Conservation (phyloP, 2,329 filamentous ascomycete genomes). For the Dactylonectria macrodidyma region DNA sequence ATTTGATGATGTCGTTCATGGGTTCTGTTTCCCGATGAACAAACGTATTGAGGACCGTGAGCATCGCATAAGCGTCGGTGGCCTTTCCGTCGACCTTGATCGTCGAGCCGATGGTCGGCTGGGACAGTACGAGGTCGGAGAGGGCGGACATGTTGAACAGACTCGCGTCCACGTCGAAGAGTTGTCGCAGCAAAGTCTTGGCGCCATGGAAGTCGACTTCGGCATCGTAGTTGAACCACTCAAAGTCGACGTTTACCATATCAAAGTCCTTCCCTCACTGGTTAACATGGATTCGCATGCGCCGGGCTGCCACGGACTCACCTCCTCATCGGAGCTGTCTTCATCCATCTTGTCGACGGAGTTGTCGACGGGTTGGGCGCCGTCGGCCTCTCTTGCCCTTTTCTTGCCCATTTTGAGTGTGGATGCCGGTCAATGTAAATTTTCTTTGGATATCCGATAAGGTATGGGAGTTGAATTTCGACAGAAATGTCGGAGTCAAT, state of each 20-base stretch:
- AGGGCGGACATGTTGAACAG: conserved; percentile 91
- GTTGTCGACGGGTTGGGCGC: conserved; percentile 57
- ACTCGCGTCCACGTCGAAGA: conserved; percentile 89
- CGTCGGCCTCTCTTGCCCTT: conserved; percentile 62
- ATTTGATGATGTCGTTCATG: conserved; percentile 79
- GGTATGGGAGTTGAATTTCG: not conserved
- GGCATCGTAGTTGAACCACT: conserved; percentile 97
- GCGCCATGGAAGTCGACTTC: conserved; percentile 95
- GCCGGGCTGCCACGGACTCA: conserved; percentile 45
- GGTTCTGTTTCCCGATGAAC: conserved; percentile 83
- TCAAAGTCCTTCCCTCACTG: conserved; percentile 81
- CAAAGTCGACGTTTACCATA: conserved; percentile 95
- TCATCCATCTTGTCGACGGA: conserved; percentile 66
- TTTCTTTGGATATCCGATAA: not conserved
- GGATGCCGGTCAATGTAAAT: not conserved
- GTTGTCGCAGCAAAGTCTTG: conserved; percentile 89
- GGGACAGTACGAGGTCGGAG: conserved; percentile 87
- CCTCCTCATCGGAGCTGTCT: conserved; percentile 69
- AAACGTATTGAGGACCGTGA: conserved; percentile 87
- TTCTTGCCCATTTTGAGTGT: conserved; percentile 64
- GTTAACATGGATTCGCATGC: conserved; percentile 33
- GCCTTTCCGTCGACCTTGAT: conserved; percentile 98
- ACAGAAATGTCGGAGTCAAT: conserved; percentile 11
- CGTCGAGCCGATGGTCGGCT: conserved; percentile 90
- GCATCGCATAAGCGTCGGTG: conserved; percentile 91